phyloP scores from a whole-genome alignment of 495 filamentous ascomycete species.

The Penicillium soppii region DNA sequence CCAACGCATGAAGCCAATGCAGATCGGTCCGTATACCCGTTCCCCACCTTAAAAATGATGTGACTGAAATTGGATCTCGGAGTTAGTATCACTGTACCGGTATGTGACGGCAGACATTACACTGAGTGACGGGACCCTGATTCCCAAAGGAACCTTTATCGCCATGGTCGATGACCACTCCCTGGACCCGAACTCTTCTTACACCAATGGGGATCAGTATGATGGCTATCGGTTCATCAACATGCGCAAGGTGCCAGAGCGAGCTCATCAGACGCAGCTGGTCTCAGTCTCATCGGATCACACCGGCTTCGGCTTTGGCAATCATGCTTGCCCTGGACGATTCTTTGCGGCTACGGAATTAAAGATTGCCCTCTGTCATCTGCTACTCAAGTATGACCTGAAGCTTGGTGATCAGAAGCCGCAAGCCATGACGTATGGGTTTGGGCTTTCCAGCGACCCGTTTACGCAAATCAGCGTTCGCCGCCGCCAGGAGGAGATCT shows the following conservation, averaged over 20 bases:
- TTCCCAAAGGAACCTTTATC: too few relatives aligned
- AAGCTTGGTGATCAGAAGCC: background rate
- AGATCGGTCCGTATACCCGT: constrained; percentile 22
- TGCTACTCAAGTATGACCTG: constrained; percentile 17
- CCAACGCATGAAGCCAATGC: constrained; percentile 33
- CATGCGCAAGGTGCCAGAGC: background rate
- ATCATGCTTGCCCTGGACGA: constrained; percentile 46
- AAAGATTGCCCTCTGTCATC: constrained; percentile 27
- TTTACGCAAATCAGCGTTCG: background rate
- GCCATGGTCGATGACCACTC: background rate
- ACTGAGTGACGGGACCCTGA: background rate
- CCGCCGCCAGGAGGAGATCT: background rate
- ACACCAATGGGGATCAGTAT: background rate
- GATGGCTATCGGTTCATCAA: background rate
- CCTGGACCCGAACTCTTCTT: background rate
- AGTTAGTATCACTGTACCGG: background rate
- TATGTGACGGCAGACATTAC: background rate
- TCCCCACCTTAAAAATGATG: background rate
- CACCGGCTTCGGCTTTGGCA: constrained; percentile 35
- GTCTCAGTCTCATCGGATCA: constrained; percentile 26
- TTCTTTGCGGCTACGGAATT: constrained; percentile 38
- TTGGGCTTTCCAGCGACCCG: background rate
- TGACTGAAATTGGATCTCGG: background rate
- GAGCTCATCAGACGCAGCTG: constrained; percentile 16
- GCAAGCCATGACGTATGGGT: background rate